Base-by-base conservation (phyloP, 1,139 yeast genomes). In the Scheffersomyces stambukii region DNA sequence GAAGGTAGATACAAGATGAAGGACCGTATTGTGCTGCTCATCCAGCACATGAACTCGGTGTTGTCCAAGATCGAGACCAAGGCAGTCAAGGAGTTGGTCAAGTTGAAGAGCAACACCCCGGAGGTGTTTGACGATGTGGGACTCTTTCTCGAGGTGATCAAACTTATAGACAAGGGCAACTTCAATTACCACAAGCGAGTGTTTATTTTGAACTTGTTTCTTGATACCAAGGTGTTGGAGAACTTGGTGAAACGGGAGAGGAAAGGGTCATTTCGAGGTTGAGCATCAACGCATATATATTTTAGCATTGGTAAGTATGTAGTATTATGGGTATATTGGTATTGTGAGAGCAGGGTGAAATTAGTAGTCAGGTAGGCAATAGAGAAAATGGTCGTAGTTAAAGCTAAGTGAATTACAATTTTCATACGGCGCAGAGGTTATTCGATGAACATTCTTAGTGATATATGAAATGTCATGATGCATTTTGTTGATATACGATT, bases 201-300 rank as follows among this genome's bases (percentile, higher is more conserved):
- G 42, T 82, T 79, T 45, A 64, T 88, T 7, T 69, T 86, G 43
- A 89, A 80, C 29, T 57, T 84, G 35, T 80, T 86, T 46, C 37
- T 58, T 7, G 74, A 75, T 41, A 64, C 73, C 4, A 62, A 61
- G 19, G 61, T 81, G 25, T 56, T 84, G 48, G 91, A 81, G 39
- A 56, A 55, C 19, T 49, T 77, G 31, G 60, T 71, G 25, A 67
- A 57, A 44, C 54, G 63, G n/a, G 12, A 28, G 75, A 70, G 25
- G 47, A 32, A 30, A 42, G 24, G 33, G 41, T 8, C 31, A 38
- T 16, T 25, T 35, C 8, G 29, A 30, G 21, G 12, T 27, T 11
- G 23, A 24, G 25, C 10, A 10, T 12, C 16, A n/a, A n/a, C n/a
- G n/a, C n/a, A n/a, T n/a, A n/a, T n/a, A n/a, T n/a, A n/a, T n/a